Conservation (phyloP, 805 yeast genomes). For the Yamadazyma insecticola region DNA sequence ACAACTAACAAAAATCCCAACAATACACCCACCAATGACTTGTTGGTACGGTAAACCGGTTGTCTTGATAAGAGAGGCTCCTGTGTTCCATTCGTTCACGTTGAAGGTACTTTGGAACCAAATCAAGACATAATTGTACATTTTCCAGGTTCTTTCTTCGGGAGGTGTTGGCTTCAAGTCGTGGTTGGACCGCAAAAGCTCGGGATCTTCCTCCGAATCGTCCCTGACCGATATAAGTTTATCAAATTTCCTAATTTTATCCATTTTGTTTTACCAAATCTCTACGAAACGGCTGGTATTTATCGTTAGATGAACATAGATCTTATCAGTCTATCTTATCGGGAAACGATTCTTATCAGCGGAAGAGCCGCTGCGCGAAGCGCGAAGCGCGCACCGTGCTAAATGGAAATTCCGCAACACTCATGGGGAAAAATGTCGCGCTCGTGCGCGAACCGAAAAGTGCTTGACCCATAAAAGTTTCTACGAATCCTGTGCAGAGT, state of each 20-base stretch:
- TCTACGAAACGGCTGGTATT: too few relatives aligned
- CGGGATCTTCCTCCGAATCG: constrained; percentile 7
- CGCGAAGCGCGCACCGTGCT: too few relatives aligned
- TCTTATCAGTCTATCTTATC: too few relatives aligned
- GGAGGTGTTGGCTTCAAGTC: constrained; percentile 12
- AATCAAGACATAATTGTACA: constrained; percentile 8
- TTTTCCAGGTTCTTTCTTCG: constrained; percentile 11
- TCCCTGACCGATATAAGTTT: constrained; percentile 8
- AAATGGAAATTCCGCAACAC: too few relatives aligned
- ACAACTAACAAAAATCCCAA: constrained; percentile 8
- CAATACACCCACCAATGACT: constrained; percentile 9
- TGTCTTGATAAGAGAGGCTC: constrained; percentile 7
- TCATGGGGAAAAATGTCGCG: too few relatives aligned
- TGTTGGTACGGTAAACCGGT: constrained; percentile 11
- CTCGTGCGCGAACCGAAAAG: too few relatives aligned
- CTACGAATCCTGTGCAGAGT: too few relatives aligned
- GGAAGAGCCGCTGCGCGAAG: too few relatives aligned
- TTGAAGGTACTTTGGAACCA: constrained; percentile 11
- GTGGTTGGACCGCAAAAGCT: constrained; percentile 6
- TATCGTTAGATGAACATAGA: too few relatives aligned
- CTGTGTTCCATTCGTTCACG: constrained; percentile 11
- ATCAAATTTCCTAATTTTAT: constrained; percentile 6
- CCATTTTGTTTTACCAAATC: too few relatives aligned
- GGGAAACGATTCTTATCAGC: too few relatives aligned
- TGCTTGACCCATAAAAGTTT: too few relatives aligned